Conservation (phyloP, 345 rosid genomes). For the Sisymbrium irio region DNA sequence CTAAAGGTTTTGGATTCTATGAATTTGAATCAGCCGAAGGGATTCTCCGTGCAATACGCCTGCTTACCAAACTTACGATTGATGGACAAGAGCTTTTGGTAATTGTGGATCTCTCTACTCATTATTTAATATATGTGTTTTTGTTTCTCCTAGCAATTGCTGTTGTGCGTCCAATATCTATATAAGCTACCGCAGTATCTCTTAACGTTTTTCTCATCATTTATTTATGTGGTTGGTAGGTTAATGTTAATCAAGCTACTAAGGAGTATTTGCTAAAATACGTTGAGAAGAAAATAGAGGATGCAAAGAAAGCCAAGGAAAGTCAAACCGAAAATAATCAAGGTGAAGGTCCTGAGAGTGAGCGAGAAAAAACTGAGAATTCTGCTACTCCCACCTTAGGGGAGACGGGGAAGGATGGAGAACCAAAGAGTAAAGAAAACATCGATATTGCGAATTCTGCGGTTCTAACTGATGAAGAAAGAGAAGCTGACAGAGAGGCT, state of each 20-base stretch:
- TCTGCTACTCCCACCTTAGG: conserved; percentile 34
- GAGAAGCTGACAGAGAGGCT: conserved; percentile 71
- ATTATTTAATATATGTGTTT: neutral
- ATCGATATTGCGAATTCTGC: conserved; percentile 65
- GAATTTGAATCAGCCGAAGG: conserved; percentile 97
- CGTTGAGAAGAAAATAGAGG: conserved; percentile 78
- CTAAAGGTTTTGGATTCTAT: conserved; percentile 90
- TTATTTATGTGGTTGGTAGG: conserved; percentile 37
- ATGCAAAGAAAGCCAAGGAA: conserved; percentile 59
- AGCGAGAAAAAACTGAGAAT: conserved; percentile 33
- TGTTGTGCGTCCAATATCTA: neutral
- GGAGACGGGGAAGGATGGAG: conserved; percentile 51
- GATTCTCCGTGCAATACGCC: conserved; percentile 88
- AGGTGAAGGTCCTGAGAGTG: conserved; percentile 50
- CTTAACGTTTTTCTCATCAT: neutral
- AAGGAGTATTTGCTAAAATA: conserved; percentile 73
- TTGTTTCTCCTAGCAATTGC: neutral
- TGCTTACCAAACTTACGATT: conserved; percentile 77
- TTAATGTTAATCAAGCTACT: conserved; percentile 90
- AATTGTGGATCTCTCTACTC: conserved; percentile 29
- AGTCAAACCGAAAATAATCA: conserved; percentile 45
- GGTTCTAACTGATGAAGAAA: conserved; percentile 79
- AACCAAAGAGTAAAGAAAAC: conserved; percentile 51
- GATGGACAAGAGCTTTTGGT: conserved; percentile 96
- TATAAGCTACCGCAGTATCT: neutral